phyloP scores from a whole-genome alignment of 192 early-diverging fungal species.

The Umbelopsis sp. region DNA sequence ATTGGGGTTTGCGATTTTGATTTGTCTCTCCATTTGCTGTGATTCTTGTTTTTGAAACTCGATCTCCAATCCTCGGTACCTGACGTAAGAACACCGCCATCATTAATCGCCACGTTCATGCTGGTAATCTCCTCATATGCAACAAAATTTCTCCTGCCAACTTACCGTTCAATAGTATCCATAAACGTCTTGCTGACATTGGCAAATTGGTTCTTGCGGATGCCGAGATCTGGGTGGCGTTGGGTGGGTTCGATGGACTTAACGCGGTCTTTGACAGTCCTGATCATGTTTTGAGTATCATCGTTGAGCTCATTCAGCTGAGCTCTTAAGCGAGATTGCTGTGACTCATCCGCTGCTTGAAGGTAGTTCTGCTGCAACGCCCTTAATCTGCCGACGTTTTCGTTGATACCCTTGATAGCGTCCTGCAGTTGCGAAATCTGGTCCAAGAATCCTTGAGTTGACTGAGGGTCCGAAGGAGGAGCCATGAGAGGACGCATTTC shows the following conservation, averaged over 20 bases:
- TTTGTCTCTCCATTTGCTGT: conserved; percentile 39
- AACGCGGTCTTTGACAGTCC: conserved; percentile 33
- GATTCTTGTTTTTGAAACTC: conserved; percentile 40
- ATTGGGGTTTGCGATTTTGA: conserved; percentile 50
- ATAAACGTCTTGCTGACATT: conserved; percentile 35
- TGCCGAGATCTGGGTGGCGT: conserved; percentile 31
- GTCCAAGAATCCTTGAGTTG: conserved; percentile 31
- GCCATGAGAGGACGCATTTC: conserved; percentile 45
- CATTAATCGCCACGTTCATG: not conserved
- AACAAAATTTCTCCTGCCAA: not conserved
- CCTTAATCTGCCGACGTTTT: conserved; percentile 28
- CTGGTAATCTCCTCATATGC: not conserved
- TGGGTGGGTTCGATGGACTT: conserved; percentile 37
- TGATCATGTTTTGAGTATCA: conserved; percentile 32
- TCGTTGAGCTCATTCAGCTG: conserved; percentile 24
- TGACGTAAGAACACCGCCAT: not conserved
- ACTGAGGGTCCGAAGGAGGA: conserved; percentile 25
- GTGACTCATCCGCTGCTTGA: conserved; percentile 32
- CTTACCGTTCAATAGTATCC: conserved; percentile 31
- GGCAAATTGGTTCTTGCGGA: conserved; percentile 40
- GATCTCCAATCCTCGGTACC: conserved; percentile 30
- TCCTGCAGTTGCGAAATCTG: conserved; percentile 33
- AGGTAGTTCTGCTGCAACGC: conserved; percentile 31
- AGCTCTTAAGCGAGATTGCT: conserved; percentile 21
- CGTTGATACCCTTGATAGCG: conserved; percentile 29